Percentiles rank a stretch among this genome's conserved stretches.
phyloP scores from a whole-genome alignment of 1,284 basidiomycete genomes.

The Boletus semigastroideus region DNA sequence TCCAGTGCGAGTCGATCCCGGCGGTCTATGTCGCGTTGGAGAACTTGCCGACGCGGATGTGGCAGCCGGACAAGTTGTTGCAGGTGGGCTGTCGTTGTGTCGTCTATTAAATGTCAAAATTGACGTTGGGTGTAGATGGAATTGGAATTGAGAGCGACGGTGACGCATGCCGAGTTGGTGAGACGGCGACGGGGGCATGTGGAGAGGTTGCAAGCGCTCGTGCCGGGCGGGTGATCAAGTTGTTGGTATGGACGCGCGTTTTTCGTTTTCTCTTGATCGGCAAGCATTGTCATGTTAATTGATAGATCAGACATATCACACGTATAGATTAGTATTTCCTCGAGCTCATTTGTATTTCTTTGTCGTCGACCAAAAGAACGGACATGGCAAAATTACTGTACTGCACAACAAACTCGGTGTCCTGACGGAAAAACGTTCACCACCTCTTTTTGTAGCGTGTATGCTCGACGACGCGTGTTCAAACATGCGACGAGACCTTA shows the following conservation, averaged over 20 bases:
- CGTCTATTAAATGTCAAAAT: neutral
- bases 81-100: slow-evolving; percentile 48
- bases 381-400: slow-evolving; percentile 1
- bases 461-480: too few species aligned
- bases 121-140: slow-evolving; percentile 46
- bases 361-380: neutral
- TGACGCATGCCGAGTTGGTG: slow-evolving; percentile 70
- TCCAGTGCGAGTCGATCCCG: slow-evolving; percentile 79
- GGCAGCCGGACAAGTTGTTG: slow-evolving; percentile 88
- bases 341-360: neutral
- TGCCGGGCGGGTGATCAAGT: slow-evolving; percentile 27
- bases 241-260: neutral
- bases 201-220: slow-evolving; percentile 44
- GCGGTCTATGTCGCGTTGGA: slow-evolving; percentile 86
- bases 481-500: neutral
- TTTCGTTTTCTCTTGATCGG: neutral
- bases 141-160: slow-evolving; percentile 63
- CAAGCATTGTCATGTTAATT: neutral
- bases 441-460: too few species aligned
- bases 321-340: neutral
- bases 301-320: slow-evolving; percentile 14
- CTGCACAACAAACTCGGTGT: neutral
- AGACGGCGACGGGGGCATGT: slow-evolving; percentile 64
- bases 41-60: slow-evolving; percentile 86
- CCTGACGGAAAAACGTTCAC: too few species aligned